Conservation (phyloP, 148 eudicot genomes). For the Mesembryanthemum crystallinum region DNA sequence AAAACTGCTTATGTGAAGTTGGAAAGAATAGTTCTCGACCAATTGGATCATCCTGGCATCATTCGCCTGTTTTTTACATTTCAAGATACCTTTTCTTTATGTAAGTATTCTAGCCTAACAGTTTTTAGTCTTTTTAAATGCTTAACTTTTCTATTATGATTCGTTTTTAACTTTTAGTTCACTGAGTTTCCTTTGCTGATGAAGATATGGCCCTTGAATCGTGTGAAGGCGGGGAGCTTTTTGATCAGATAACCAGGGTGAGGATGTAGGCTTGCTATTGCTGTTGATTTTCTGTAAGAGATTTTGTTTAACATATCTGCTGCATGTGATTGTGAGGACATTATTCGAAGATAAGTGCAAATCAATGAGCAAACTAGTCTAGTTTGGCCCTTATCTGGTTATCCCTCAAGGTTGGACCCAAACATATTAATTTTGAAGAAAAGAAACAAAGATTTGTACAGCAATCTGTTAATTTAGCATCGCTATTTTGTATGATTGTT, state of each 20-base stretch:
- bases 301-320: slow-evolving; percentile 5
- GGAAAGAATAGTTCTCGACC: slow-evolving; percentile 95
- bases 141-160: slow-evolving; percentile 8
- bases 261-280: slow-evolving; percentile 22
- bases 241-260: slow-evolving; percentile 98
- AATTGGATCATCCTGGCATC: slow-evolving; percentile 93
- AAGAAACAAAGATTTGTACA: not conserved
- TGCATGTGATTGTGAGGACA: not conserved
- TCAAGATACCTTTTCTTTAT: slow-evolving; percentile 88
- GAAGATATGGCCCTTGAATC: slow-evolving; percentile 98
- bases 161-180: not conserved
- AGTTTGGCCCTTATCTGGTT: not conserved
- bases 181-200: slow-evolving; percentile 21
- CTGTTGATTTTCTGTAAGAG: not conserved
- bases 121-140: not conserved
- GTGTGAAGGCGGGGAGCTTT: slow-evolving; percentile 98
- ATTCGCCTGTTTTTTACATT: slow-evolving; percentile 88
- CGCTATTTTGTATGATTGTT: no score
- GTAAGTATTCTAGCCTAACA: slow-evolving; percentile 46
- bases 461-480: no score
- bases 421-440: not conserved
- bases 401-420: not conserved
- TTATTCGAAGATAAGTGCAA: not conserved
- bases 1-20: slow-evolving; percentile 95
- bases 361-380: not conserved